Base-by-base conservation (phyloP, 176 grass and related monocot genomes). In the Pontederia crassipes region DNA sequence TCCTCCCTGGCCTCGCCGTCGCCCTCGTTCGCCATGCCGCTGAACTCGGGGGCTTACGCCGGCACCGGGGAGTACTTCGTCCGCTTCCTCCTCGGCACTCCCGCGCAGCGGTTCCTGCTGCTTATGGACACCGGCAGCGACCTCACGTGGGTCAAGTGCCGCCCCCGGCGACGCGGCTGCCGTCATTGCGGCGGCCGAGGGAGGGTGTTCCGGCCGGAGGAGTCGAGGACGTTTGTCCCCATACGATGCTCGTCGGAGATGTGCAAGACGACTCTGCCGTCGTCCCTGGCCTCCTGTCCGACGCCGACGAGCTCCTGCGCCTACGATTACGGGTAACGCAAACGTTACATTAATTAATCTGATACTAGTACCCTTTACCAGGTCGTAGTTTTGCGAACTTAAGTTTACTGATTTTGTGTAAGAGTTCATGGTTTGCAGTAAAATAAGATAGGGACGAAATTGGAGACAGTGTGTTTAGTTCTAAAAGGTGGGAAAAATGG, bases 61-160 rank as follows among this genome's bases (percentile, higher is more conserved):
- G 55, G 78, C 54, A 81, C 78, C 1, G 87, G 81, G 67, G 72
- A 88, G 63, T 97, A 88, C 74, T 68, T 97, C 10, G 93, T 88
- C 62, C 63, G 67, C 2, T 86, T 91, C 52, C 84, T 77, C 2
- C 49, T 97, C n/a, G 93, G 93, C 32, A 97, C 93, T 26, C 93
- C 93, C 11, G 87, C 93, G 8, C 79, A 63, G 35, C 73, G 74
- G 6, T 91, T 73, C 63, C 60, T 52, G 35, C 68, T 97, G 12
- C 81, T 54, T 13, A 67, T 79, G 6, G 84, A 91, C 70, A 97
- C 81, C 0, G 93, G 84, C 4, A 97, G 80, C 66, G 87, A 88
- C 55, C 64, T 97, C 71, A 91, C 93, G 27, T 97, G 93, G 93
- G 80, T 85, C 57, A 97, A 90, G 78, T 96, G 91, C 73, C 80